Evolutionary conservation across 495 filamentous ascomycete species (phyloP), one percentile per base, ranked within the genome.

Genomic region (Penicillium pancosmium): DNA sequence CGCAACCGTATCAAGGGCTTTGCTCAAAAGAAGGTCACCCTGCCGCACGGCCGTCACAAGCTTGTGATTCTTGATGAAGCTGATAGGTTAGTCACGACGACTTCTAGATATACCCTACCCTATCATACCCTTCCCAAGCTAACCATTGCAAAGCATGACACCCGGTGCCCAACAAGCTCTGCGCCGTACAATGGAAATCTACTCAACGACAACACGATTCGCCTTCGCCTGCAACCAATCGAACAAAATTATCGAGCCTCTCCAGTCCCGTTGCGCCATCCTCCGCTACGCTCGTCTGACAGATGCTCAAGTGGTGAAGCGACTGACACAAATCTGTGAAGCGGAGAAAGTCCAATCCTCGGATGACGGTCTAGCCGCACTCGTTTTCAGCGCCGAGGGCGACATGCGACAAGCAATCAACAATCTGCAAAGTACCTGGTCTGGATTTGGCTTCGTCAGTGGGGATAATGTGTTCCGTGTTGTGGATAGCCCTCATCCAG

Each of bases 391-490:
- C 56, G 94, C 94, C 5, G 94, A 99, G 76, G 94, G 95, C 34
- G 94, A 99, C 74, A 99, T 99, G 94, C 86, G 94, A 40, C 94
- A 99, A 74, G 94, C 94, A 11, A 96, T 99, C 81, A 99, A 99
- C 74, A 99, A 99, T 67, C 76, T 99, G 66, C 94, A 99, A 74
- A 94, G 90, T 68, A 99, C 95, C 0, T 83, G 76, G 68, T 92
- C 93, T n/a, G 94, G 94, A 9, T 98, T 97, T 71, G 95, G 93
- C 0, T 95, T 99, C 66, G 92, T 99, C 33, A 94, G 86, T 60
- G 93, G 93, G 10, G 95, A 99, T 69, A 98, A 98, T 71, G 94
- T 99, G 2, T 99, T 99, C 78, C 92, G 91, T 61, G 95, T 99
- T 0, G 94, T 99, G 21, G 94, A 99, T 74, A 90, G 87, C 50